Conservation (phyloP, 768 basidiomycete genomes). For the Clathrus columnatus region DNA sequence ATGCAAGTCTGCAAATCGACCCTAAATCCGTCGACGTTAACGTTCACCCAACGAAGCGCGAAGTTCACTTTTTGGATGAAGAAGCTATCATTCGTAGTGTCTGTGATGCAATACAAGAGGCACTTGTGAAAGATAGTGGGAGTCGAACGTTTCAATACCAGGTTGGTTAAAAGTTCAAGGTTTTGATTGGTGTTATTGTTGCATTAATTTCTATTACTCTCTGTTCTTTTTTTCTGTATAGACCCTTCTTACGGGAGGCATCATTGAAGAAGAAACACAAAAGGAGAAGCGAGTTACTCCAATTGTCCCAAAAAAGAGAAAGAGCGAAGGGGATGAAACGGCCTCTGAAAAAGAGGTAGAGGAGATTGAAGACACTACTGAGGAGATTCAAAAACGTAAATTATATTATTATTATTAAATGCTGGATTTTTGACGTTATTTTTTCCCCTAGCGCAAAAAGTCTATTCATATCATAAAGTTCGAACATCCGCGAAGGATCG, state of each 20-base stretch:
- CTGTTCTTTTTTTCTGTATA: no score
- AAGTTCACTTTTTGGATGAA: constrained; percentile 91
- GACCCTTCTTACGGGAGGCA: constrained; percentile 4
- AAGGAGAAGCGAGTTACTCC: no score
- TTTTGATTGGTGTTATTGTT: background rate
- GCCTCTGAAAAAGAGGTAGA: constrained; percentile 21
- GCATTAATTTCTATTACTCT: constrained; percentile 9
- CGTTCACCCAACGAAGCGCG: constrained; percentile 95
- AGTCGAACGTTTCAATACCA: constrained; percentile 33
- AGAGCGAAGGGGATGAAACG: background rate
- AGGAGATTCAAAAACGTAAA: no score
- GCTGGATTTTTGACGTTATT: constrained; percentile 1
- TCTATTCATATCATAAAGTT: constrained; percentile 81
- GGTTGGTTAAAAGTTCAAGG: constrained; percentile 15
- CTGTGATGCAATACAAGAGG: constrained; percentile 59
- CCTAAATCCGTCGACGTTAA: constrained; percentile 92
- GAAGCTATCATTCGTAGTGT: constrained; percentile 75
- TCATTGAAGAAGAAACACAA: constrained; percentile 2
- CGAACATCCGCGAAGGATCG: constrained; percentile 81
- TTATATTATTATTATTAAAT: no score
- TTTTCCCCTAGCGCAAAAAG: constrained; percentile 30
- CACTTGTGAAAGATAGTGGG: constrained; percentile 41
- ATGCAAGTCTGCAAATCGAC: constrained; percentile 64
- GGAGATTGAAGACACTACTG: background rate
- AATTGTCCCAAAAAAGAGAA: no score